A percentile compares a stretch with the other conserved stretches of the same genome.
Conservation (phyloP, 371 early-diverging fungal genomes). For the Zychaea mexicana region DNA sequence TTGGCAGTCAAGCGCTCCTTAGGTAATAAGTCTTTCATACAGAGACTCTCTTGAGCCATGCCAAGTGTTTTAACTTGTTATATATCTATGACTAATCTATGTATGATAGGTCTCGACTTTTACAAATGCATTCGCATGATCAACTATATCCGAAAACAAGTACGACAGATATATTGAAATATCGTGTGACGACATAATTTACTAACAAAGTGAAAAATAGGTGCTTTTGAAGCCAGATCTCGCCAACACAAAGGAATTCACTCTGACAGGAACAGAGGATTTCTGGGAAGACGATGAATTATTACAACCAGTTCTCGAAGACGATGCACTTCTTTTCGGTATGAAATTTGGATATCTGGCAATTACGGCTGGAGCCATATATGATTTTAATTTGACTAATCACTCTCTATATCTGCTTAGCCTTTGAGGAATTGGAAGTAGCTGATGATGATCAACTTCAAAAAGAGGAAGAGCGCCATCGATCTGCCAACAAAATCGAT, state of each 20-base stretch:
- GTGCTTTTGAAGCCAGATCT: constrained; percentile 21
- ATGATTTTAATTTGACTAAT: background rate
- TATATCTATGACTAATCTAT: background rate
- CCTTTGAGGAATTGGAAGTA: constrained; percentile 69
- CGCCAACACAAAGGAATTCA: constrained; percentile 23
- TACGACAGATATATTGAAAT: constrained; percentile 21
- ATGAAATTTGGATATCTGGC: constrained; percentile 1
- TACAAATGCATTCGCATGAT: constrained; percentile 86
- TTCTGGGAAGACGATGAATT: constrained; percentile 74
- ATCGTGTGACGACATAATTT: background rate
- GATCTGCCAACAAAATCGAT: constrained; percentile 6
- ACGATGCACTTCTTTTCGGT: constrained; percentile 83
- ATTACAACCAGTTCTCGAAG: constrained; percentile 77
- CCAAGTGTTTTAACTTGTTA: no score
- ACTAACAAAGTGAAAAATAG: constrained; percentile 4
- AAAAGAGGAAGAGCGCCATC: constrained; percentile 11
- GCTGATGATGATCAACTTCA: constrained; percentile 39
- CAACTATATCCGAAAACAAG: constrained; percentile 77
- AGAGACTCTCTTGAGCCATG: background rate
- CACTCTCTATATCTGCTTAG: constrained; percentile 14
- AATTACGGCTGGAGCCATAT: background rate
- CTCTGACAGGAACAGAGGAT: constrained; percentile 53
- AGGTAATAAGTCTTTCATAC: constrained; percentile 25
- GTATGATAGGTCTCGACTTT: constrained; percentile 66
- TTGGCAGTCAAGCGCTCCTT: constrained; percentile 49